Evolutionary conservation across 164 flowering plant genomes (phyloP).

Genomic region (Macadamia integrifolia): DNA sequence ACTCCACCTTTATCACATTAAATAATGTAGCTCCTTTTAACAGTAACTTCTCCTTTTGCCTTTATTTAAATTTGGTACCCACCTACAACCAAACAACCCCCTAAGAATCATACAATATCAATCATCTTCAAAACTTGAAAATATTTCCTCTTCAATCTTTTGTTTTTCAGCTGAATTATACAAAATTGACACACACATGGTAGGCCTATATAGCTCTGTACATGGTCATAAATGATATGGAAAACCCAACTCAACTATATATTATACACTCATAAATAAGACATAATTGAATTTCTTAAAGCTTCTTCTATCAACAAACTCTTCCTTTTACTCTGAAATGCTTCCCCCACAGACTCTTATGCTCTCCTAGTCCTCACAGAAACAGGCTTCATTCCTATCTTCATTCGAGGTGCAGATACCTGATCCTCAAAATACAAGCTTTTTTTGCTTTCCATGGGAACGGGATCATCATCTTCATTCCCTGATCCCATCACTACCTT

Average conservation of each 20-base stretch:
- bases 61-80: too few species aligned
- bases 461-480: constrained; percentile 2
- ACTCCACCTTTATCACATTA: too few species aligned
- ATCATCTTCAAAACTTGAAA: too few species aligned
- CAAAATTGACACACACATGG: too few species aligned
- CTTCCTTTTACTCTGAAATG: not conserved
- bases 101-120: too few species aligned
- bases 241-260: too few species aligned
- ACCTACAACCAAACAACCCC: too few species aligned
- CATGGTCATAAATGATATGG: not conserved
- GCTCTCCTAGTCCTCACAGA: constrained; percentile 55
- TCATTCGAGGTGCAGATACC: constrained; percentile 4
- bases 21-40: too few species aligned
- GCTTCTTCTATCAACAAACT: not conserved
- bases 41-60: too few species aligned
- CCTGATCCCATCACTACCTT: not conserved
- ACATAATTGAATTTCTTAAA: not conserved
- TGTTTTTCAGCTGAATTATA: too few species aligned
- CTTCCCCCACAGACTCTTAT: constrained; percentile 22
- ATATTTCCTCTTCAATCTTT: too few species aligned
- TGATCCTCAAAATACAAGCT: not conserved
- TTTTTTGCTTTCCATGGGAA: not conserved
- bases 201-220: not conserved
- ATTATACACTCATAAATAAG: not conserved
- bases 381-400: constrained; percentile 33